Evolutionary conservation across 2,329 filamentous ascomycete species (phyloP), one percentile per base, ranked within the genome.

Genomic region (Cytospora piceae): DNA sequence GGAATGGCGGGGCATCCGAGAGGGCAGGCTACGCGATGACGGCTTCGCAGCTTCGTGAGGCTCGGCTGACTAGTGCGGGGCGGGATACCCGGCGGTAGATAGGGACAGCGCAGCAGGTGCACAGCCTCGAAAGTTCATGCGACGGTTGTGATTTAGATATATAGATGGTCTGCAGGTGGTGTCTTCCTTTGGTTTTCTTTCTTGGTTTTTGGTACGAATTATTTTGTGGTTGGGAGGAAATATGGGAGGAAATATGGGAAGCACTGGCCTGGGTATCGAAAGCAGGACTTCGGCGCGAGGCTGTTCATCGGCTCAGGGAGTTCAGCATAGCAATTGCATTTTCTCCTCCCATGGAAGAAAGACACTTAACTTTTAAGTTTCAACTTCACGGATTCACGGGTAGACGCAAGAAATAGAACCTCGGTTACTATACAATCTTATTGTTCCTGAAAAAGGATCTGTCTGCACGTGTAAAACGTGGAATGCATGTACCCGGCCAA

Each of bases 51-150:
- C 60, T 63, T 15, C 60, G 60, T 37, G 60, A 49, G 52, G 42
- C 9, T 56, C 57, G 24, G 9, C 55, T 34, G 63, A 66, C 27
- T 59, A 68, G 15, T 66, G 66, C 31, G 56, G 56, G 5, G 51
- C 17, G 42, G 39, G 61, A 22, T 63, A 51, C 27, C 55, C 55
- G 14, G 51, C 46, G 37, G 60, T 61, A 46, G 27, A n/a, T 22
- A 51, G 60, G 22, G 24, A 64, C 51, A 15, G 53, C 54, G 49
- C 59, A 64, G 46, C 20, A 31, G 22, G 65, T 37, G 34, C 5
- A 29, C 27, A 29, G 27, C 27, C 27, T 29, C 27, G 27, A 29
- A 3, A 29, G 5, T 29, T 29, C 27, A 29, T 29, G 27, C 27
- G 27, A 29, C 27, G 27, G 27, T 29, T 29, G 27, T 29, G 5